These are phyloP conservation scores for Phaeophleospora eucalypticola DNA, from an alignment of 2,329 filamentous ascomycete genomes.

Conservation along the genomic window DNA sequence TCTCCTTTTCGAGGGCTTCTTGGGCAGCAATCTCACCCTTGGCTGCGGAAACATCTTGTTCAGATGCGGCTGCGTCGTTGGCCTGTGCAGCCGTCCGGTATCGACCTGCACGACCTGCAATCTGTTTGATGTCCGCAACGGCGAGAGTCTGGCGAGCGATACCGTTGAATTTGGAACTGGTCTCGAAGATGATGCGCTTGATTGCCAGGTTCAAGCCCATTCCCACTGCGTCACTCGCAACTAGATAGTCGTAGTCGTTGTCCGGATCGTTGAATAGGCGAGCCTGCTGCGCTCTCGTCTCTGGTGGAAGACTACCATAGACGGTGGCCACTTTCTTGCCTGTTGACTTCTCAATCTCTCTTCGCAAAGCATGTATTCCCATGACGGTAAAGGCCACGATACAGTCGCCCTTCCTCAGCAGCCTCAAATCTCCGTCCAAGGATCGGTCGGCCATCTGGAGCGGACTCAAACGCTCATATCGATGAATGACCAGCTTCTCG, in stretches of 20 bases:
- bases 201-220: constrained; percentile 94
- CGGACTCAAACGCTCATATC: constrained; percentile 78
- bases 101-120: constrained; percentile 85
- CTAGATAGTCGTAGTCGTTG: constrained; percentile 92
- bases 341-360: constrained; percentile 69
- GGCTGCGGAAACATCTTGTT: constrained; percentile 24
- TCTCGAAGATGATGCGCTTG: constrained; percentile 84
- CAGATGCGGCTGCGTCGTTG: constrained; percentile 26
- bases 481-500: constrained; percentile 75
- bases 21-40: constrained; percentile 21
- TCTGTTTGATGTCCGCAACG: constrained; percentile 85
- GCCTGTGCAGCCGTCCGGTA: constrained; percentile 66
- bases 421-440: constrained; percentile 59
- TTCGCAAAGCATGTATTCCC: constrained; percentile 74
- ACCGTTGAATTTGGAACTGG: constrained; percentile 68
- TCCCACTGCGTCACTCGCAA: constrained; percentile 91
- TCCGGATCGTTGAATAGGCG: constrained; percentile 89
- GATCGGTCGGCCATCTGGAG: constrained; percentile 63
- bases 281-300: constrained; percentile 88
- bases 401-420: constrained; percentile 83
- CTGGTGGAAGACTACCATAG: constrained; percentile 86
- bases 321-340: constrained; percentile 83
- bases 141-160: constrained; percentile 54
- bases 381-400: constrained; percentile 82
- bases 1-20: background rate